A percentile compares a stretch with the other conserved stretches of the same genome.
Conservation (phyloP, 768 basidiomycete genomes). For the Trametes punicea region DNA sequence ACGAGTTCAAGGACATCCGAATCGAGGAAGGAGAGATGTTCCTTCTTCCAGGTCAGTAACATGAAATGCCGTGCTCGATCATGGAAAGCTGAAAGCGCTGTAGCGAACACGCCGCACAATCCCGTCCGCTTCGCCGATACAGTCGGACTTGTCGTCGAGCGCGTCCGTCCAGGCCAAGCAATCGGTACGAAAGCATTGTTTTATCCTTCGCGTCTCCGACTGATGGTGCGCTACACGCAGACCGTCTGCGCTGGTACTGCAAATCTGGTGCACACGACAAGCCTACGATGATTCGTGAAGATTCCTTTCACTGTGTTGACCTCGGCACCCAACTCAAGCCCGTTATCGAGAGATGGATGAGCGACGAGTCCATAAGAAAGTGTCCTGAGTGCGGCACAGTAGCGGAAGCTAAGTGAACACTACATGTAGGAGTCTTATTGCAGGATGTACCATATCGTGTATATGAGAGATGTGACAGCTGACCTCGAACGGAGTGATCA, state of each 20-base stretch:
- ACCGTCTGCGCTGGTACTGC: slow-evolving; percentile 93
- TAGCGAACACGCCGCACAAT: slow-evolving; percentile 95
- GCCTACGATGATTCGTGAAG: slow-evolving; percentile 80
- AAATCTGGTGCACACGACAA: slow-evolving; percentile 52
- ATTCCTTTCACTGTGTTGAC: slow-evolving; percentile 83
- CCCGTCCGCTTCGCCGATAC: slow-evolving; percentile 90
- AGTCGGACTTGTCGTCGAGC: slow-evolving; percentile 88
- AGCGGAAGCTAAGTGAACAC: slow-evolving; percentile 52
- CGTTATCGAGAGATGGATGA: slow-evolving; percentile 83
- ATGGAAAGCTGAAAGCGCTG: background rate
- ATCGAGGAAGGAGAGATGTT: slow-evolving; percentile 99
- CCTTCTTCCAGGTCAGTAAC: slow-evolving; percentile 72
- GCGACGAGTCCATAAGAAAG: slow-evolving; percentile 55
- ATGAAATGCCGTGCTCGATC: background rate
- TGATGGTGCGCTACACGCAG: slow-evolving; percentile 37
- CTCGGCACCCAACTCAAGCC: slow-evolving; percentile 93
- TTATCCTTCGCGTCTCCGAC: background rate
- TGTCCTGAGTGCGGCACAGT: slow-evolving; percentile 70
- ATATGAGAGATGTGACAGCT: background rate
- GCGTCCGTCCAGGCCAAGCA: slow-evolving; percentile 70
- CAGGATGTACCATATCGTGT: background rate
- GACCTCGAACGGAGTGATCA: no score
- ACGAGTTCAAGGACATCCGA: slow-evolving; percentile 74
- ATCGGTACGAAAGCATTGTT: slow-evolving; percentile 50
- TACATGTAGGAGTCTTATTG: no score